Base-by-base conservation (phyloP, 108 stramenopile genomes). In the Skeletonema marinoi region DNA sequence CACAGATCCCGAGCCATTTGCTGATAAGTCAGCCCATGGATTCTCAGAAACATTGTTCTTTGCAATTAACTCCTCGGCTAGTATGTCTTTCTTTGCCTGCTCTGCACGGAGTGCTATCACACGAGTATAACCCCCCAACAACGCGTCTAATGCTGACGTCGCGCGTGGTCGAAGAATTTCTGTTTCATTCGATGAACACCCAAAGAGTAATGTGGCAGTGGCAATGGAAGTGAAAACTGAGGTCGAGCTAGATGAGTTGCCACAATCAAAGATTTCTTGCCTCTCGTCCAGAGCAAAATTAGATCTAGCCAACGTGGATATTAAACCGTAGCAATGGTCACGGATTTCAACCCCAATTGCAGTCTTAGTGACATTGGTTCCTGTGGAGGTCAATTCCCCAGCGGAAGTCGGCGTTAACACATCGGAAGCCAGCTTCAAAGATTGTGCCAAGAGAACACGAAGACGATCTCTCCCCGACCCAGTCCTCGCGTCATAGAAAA, bases 71-170 rank as follows among this genome's bases (percentile, higher is more conserved):
- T 75, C 36, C 14, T 11, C 21, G 0, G 29, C 63, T 32, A 62
- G 50, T 6, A 12, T 56, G 41, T 60, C 12, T 14, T 35, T 48
- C 46, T 21, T 60, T 32, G 33, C 61, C 56, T 77, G n/a, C 21
- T 75, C 48, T 19, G 66, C 73, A 25, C 63, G 32, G 13, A 44
- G 16, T n/a, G 38, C 77, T 11, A 82, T 62, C 21, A 90, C 73
- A 2, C 94, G 87, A 60, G 79, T 74, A 68, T 88, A 92, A 0
- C 88, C 80, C 11, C 67, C 78, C 31, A 95, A 69, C 35, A 95
- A 70, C 0, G 90, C 90, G 73, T 92, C 93, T 65, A 95, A 68
- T 2, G 91, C 91, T 25, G 93, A 89, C 6, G 85, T 80, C 0
- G 92, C 89, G 14, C 94, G 65, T 4, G 91, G 87, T 13, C 85